Evolutionary conservation across 768 basidiomycete species (phyloP).

Genomic region (Lepiota venenata): DNA sequence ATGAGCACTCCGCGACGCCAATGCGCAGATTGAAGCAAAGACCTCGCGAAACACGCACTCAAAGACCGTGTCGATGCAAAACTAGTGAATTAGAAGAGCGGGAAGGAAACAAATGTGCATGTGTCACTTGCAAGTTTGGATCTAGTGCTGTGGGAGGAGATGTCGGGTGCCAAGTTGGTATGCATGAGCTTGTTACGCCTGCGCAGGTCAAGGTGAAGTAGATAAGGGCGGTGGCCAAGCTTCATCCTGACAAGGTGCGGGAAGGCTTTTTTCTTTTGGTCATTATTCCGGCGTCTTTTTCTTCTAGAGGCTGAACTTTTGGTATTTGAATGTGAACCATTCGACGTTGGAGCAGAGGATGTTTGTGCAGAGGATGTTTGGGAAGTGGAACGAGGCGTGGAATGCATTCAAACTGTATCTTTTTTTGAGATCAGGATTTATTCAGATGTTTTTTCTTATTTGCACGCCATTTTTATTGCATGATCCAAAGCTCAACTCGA

Average conservation of each 20-base stretch:
- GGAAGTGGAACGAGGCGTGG: conserved; percentile 87
- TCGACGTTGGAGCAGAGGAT: conserved; percentile 93
- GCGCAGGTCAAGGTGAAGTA: conserved; percentile 90
- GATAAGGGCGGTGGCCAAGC: conserved; percentile 83
- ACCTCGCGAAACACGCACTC: conserved; percentile 58
- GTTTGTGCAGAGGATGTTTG: conserved; percentile 93
- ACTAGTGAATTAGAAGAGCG: conserved; percentile 74
- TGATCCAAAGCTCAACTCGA: too few relatives aligned
- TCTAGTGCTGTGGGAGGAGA: conserved; percentile 76
- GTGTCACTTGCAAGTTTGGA: conserved; percentile 88
- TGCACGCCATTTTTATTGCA: too few relatives aligned
- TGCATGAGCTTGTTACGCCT: conserved; percentile 82
- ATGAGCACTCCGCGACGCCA: conserved; percentile 59
- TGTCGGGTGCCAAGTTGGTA: conserved; percentile 70
- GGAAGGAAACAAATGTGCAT: conserved; percentile 90
- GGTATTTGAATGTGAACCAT: conserved; percentile 71
- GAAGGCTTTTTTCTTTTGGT: too few relatives aligned
- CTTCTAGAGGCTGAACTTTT: conserved; percentile 6
- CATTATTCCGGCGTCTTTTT: not conserved
- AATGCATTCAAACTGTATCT: conserved; percentile 57
- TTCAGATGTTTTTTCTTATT: too few relatives aligned
- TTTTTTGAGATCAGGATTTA: too few relatives aligned
- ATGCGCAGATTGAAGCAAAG: conserved; percentile 72
- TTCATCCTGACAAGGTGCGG: conserved; percentile 98
- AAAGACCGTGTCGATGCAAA: conserved; percentile 81